Evolutionary conservation across 2,329 filamentous ascomycete species (phyloP), one percentile per base, ranked within the genome.

Genomic region (Penicillium sp.): DNA sequence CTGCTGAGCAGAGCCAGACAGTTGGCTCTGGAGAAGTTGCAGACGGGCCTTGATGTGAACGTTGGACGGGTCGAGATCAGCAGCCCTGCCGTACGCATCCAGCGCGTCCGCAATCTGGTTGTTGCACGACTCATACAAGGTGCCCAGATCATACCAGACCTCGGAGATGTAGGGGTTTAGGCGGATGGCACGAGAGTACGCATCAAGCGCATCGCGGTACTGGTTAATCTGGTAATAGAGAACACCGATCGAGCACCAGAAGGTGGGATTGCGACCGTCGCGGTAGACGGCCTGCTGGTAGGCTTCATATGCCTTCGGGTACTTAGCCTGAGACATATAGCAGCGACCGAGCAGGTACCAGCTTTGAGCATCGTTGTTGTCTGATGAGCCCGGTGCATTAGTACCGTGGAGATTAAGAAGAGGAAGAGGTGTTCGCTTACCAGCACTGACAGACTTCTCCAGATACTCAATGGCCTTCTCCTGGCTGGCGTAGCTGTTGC

Each of bases 161-260:
- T 99, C 95, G 1, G 93, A 97, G 65, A 99, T 98, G 81, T 96
- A 97, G 5, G 95, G 95, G 75, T 98, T 99, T 69, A 99, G 80
- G 57, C 95, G 90, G 70, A 98, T 99, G 49, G 95, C 95, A 61
- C 95, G 90, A 62, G 93, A 97, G 78, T 98, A 99, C 41, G 95
- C 95, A 80, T 99, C 95, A 55, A 99, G 85, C 3, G 95, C 95
- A 81, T 99, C 95, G 60, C 95, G 89, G 79, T 99, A 99, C 80
- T 99, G 95, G 78, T 98, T 99, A 82, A 99, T 99, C 79, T 98
- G 95, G 80, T 98, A 99, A 77, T 99, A 99, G 60, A 99, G 84
- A 15, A 99, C 95, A 75, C 95, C 95, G 73, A 99, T 99, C 10
- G 94, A 98, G 81, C 95, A 98, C 95, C 95, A 99, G 82, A 98